These are phyloP conservation scores for Esteya vermicola DNA, from an alignment of 2,329 filamentous ascomycete genomes.

Conservation along the genomic window DNA sequence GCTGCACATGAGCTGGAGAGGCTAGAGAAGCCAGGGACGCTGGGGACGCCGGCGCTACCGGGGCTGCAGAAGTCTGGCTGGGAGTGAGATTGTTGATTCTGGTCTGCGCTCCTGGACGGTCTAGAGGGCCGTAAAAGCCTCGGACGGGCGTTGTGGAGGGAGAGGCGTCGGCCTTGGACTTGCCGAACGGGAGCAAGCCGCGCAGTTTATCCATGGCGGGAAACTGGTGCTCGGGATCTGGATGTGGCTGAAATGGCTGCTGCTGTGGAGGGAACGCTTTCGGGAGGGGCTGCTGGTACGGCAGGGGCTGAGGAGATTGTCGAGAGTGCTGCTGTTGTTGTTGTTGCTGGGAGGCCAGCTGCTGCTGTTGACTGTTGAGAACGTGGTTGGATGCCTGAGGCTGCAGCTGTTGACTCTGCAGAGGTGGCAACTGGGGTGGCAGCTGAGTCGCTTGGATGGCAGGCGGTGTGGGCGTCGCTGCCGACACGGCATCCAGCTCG, in stretches of 20 bases:
- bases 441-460: neutral
- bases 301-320: too few species aligned
- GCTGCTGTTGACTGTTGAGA: neutral
- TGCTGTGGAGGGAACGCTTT: neutral
- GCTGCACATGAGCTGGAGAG: too few species aligned
- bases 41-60: too few species aligned
- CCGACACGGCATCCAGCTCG: neutral
- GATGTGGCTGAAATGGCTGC: neutral
- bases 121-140: too few species aligned
- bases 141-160: too few species aligned
- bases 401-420: neutral
- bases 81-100: too few species aligned
- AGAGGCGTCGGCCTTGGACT: too few species aligned
- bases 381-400: neutral
- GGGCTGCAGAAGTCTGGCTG: too few species aligned
- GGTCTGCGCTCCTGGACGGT: too few species aligned
- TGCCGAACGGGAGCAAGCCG: neutral
- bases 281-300: conserved; percentile 4
- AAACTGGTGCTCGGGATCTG: neutral
- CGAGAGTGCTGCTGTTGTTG: conserved; percentile 7
- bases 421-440: neutral
- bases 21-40: too few species aligned
- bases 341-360: conserved; percentile 5
- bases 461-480: neutral
- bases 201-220: neutral